Evolutionary conservation across 306 rosid genomes (phyloP), one percentile per base, ranked within the genome.

Genomic region (Rosa persica): DNA sequence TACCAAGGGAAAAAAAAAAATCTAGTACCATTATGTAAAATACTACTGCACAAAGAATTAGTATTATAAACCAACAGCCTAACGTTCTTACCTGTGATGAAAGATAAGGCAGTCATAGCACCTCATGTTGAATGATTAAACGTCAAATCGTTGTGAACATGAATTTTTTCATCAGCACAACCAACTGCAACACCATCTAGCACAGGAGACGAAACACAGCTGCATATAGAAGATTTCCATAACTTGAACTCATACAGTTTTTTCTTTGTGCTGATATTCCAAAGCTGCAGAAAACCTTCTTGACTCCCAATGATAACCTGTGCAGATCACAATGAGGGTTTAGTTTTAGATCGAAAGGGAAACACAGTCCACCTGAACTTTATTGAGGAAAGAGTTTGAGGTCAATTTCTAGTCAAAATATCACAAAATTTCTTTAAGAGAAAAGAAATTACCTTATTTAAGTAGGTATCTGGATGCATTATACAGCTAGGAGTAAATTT

Each of bases 401-500:
- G 42, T 22, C 12, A 64, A 4, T 2, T 43, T 57, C 25, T 48
- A n/a, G 8, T 15, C 52, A 39, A 58, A 34, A 38, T 7, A 60
- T 36, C 64, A 30, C 38, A 39, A 73, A 46, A 73, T 43, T 48
- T 74, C 19, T 1, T 66, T 51, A 67, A 7, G 69, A 39, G 70
- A 74, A 70, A 48, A 46, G 75, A 15, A 49, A 19, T 80, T 77
- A 92, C 98, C 94, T 95, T 95, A 74, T 95, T 95, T 22, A 95
- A 83, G 81, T 92, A 92, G 67, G 98, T 92, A 79, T 95, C 98
- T 0, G 98, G 98, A 86, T 95, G 98, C 84, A 89, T 81, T 82
- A 92, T 74, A 84, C 93, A 91, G 78, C 86, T 88, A 58, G 97
- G 93, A 68, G 47, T 86, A 75, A 92, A 87, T 52, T 87, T 80